Conservation (phyloP, 2,329 filamentous ascomycete species). For the Fusarium newnesense region DNA sequence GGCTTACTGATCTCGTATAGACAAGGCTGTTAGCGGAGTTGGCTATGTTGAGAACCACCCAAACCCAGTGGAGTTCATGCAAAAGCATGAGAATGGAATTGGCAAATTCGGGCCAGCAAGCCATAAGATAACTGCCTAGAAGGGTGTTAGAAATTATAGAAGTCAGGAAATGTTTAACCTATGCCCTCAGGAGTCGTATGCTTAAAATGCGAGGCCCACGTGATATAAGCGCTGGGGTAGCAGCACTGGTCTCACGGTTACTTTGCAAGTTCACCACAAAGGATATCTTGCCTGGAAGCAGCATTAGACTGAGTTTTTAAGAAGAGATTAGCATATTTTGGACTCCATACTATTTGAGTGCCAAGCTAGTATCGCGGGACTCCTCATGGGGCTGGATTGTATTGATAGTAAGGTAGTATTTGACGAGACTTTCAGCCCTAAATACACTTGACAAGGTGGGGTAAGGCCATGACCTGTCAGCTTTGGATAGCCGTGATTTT, state of each 20-base stretch:
- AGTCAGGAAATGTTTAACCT: background rate
- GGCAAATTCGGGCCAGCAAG: background rate
- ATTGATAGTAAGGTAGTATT: background rate
- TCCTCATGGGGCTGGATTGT: background rate
- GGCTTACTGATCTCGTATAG: background rate
- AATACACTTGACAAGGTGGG: background rate
- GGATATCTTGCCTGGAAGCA: background rate
- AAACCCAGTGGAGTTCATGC: background rate
- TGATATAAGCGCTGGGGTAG: background rate
- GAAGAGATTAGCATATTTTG: background rate
- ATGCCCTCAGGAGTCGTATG: background rate
- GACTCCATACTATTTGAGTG: background rate
- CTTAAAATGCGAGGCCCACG: background rate
- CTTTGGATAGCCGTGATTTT: background rate
- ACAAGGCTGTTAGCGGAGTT: background rate
- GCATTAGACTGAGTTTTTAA: accelerated
- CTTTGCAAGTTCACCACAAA: background rate
- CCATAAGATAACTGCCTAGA: background rate
- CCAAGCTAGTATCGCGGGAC: background rate
- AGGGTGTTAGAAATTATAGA: accelerated
- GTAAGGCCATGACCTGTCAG: background rate
- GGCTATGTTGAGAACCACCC: background rate
- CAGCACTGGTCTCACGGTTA: accelerated
- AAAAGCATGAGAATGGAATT: background rate
- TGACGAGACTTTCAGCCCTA: background rate